Conservation (phyloP, 768 basidiomycete genomes). For the Epithele typhae region DNA sequence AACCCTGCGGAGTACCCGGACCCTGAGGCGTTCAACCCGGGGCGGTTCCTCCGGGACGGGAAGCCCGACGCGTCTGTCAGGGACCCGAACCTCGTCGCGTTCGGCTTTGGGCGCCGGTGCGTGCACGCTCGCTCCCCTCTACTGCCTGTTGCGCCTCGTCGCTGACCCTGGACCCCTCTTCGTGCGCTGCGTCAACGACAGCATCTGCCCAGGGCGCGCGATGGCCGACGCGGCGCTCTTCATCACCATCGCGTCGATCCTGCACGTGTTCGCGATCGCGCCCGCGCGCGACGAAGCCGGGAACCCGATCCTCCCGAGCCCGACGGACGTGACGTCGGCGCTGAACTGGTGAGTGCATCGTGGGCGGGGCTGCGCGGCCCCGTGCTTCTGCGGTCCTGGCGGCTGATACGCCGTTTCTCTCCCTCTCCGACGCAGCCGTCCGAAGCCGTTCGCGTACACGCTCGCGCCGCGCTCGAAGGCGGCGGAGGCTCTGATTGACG, state of each 20-base stretch:
- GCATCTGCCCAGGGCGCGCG: slow-evolving; percentile 16
- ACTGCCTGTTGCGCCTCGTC: background rate
- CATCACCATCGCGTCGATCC: slow-evolving; percentile 10
- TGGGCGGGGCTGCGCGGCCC: no score
- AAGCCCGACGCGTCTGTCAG: background rate
- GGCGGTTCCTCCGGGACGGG: slow-evolving; percentile 35
- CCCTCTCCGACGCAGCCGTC: no score
- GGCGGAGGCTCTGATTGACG: no score
- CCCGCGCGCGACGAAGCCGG: slow-evolving; percentile 1
- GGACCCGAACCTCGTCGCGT: slow-evolving; percentile 5
- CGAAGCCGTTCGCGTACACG: no score
- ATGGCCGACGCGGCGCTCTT: slow-evolving; percentile 13
- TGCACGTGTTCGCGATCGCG: slow-evolving; percentile 8
- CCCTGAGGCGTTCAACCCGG: slow-evolving; percentile 43
- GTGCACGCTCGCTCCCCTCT: background rate
- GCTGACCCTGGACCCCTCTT: background rate
- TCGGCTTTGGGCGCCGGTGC: slow-evolving; percentile 4
- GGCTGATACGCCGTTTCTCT: no score
- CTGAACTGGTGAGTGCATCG: no score
- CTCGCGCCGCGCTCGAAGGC: no score
- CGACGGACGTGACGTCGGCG: no score
- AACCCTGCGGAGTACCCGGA: slow-evolving; percentile 31
- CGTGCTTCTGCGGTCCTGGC: no score
- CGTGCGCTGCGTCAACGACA: background rate
- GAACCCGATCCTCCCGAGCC: no score